phyloP scores from a whole-genome alignment of 2,329 filamentous ascomycete species.

The Ophiocordyceps robertsii region DNA sequence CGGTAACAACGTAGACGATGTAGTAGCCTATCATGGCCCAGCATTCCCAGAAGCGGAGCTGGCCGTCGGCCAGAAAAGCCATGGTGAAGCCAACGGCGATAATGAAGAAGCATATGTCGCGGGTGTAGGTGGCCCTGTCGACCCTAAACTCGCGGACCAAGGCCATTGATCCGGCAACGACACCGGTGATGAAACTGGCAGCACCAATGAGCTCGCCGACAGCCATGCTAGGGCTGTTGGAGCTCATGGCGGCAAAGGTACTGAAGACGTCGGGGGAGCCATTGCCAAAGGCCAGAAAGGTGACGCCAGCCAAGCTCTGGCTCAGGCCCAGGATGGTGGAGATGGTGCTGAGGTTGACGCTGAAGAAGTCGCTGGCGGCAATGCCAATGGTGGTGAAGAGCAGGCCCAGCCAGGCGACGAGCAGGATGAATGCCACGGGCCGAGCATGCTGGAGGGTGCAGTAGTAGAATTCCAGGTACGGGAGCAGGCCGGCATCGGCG shows the following conservation, averaged over 20 bases:
- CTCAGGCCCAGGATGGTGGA: conserved; percentile 80
- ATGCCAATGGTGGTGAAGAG: conserved; percentile 97
- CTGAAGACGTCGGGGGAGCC: conserved; percentile 97
- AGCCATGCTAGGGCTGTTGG: conserved; percentile 91
- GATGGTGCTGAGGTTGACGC: conserved; percentile 90
- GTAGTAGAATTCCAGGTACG: conserved; percentile 86
- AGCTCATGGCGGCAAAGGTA: conserved; percentile 95
- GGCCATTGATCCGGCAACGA: conserved; percentile 95
- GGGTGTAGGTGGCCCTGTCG: conserved; percentile 74
- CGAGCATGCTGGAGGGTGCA: conserved; percentile 58
- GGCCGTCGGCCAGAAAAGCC: conserved; percentile 73
- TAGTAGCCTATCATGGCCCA: conserved; percentile 85
- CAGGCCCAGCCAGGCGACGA: conserved; percentile 73
- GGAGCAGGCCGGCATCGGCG: conserved; percentile 79
- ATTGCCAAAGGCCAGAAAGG: conserved; percentile 93
- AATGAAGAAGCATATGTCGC: conserved; percentile 88
- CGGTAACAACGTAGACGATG: conserved; percentile 73
- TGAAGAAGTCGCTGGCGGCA: conserved; percentile 96
- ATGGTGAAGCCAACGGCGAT: conserved; percentile 77
- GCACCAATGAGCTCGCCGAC: conserved; percentile 92
- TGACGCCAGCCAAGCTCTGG: conserved; percentile 91
- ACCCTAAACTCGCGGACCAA: conserved; percentile 91
- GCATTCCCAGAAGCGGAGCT: conserved; percentile 80
- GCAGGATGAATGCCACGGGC: conserved; percentile 63
- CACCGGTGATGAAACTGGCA: conserved; percentile 88